Conservation (phyloP, 2,329 filamentous ascomycete species). For the Xylariaceae sp. region DNA sequence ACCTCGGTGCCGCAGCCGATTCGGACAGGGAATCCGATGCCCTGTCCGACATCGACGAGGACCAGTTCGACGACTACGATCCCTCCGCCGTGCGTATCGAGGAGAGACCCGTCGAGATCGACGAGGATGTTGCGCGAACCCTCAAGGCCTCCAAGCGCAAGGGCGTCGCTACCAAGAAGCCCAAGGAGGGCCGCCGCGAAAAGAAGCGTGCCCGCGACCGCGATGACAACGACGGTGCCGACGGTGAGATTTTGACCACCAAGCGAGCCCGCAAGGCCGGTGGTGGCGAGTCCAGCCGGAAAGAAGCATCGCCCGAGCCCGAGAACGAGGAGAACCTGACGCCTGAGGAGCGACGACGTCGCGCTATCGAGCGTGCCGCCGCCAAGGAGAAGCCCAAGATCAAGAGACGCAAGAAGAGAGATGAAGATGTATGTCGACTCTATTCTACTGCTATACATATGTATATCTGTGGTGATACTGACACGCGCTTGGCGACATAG, state of each 20-base stretch:
- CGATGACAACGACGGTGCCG: conserved; percentile 48
- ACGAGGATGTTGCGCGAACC: conserved; percentile 62
- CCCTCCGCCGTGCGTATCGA: conserved; percentile 61
- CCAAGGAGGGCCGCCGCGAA: conserved; percentile 68
- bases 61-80: conserved; percentile 69
- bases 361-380: conserved; percentile 82
- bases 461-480: not conserved
- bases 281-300: conserved; percentile 36
- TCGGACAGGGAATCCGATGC: conserved; percentile 58
- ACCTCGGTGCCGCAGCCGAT: conserved; percentile 39
- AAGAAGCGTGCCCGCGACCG: conserved; percentile 60
- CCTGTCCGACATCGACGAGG: conserved; percentile 67
- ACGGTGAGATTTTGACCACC: conserved; percentile 42
- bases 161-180: conserved; percentile 67
- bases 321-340: conserved; percentile 76
- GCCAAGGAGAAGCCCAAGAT: conserved; percentile 78
- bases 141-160: conserved; percentile 65
- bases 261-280: conserved; percentile 46
- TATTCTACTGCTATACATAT: not conserved
- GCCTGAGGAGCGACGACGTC: conserved; percentile 78
- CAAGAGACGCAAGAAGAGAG: conserved; percentile 75
- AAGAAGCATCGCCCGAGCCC: conserved; percentile 54
- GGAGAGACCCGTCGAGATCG: conserved; percentile 63
- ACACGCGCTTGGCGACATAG: conserved; percentile 39
- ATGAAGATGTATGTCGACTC: conserved; percentile 69